Evolutionary conservation across 192 early-diverging fungal genomes (phyloP).

Genomic region (Helicostylum pulchrum): DNA sequence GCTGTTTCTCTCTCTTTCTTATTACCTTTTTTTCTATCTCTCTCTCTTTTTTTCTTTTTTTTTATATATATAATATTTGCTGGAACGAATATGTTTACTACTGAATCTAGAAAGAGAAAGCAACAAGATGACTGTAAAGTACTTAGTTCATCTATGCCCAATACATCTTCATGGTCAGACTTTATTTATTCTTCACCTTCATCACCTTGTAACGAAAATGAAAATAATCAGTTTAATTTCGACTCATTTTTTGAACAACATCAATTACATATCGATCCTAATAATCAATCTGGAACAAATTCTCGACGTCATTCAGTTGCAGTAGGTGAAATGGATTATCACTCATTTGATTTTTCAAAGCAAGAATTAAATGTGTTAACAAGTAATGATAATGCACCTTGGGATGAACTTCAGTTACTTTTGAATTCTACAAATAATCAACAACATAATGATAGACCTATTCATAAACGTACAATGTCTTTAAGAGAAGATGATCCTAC

Average conservation of each 20-base stretch:
- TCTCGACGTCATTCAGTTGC: conserved; percentile 35
- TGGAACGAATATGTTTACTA: conserved; percentile 15
- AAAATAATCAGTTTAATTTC: conserved; percentile 11
- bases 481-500: not conserved
- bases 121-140: conserved; percentile 6
- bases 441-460: not conserved
- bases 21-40: conserved; percentile 8
- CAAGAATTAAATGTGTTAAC: not conserved
- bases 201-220: conserved; percentile 13
- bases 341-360: conserved; percentile 23
- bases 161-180: conserved; percentile 26
- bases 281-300: conserved; percentile 3
- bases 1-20: not conserved
- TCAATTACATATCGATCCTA: conserved; percentile 5
- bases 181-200: conserved; percentile 27
- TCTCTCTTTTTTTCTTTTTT: conserved; percentile 1
- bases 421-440: conserved; percentile 1
- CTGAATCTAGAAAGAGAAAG: conserved; percentile 17
- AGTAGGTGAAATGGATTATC: conserved; percentile 30
- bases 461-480: conserved; percentile 6
- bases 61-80: conserved; percentile 17
- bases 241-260: conserved; percentile 10
- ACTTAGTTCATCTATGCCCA: conserved; percentile 9
- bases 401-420: conserved; percentile 11
- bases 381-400: not conserved